phyloP scores from a whole-genome alignment of 805 yeast species.

The Yarrowia sp. region DNA sequence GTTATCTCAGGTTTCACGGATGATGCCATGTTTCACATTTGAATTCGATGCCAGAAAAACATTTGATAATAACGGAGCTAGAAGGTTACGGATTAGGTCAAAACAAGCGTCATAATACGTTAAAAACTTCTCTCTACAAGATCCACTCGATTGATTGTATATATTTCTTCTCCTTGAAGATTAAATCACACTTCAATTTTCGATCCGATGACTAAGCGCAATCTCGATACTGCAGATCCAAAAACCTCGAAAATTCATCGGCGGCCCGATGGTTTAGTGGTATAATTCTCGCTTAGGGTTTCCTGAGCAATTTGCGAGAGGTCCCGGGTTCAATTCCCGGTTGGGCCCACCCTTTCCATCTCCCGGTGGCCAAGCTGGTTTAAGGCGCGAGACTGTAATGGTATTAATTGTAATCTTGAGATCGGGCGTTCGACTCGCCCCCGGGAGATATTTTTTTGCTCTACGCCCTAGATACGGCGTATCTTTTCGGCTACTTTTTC shows the following conservation, averaged over 20 bases:
- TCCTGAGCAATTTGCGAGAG: constrained; percentile 38
- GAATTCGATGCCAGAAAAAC: too few relatives aligned
- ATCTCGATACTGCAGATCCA: too few relatives aligned
- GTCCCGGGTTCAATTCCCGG: constrained; percentile 40
- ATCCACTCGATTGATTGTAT: too few relatives aligned
- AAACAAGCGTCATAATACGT: too few relatives aligned
- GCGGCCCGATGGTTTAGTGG: constrained; percentile 39
- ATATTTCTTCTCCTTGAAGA: too few relatives aligned
- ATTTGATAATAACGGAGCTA: too few relatives aligned
- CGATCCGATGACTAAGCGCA: too few relatives aligned
- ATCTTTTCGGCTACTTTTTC: background rate
- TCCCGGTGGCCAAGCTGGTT: constrained; percentile 40
- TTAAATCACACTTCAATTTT: too few relatives aligned
- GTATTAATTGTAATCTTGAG: constrained; percentile 37
- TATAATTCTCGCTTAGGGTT: constrained; percentile 39
- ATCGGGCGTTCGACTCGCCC: constrained; percentile 40
- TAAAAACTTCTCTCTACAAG: too few relatives aligned
- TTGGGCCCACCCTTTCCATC: constrained; percentile 24
- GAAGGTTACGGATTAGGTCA: too few relatives aligned
- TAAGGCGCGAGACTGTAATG: constrained; percentile 39
- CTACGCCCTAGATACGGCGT: background rate
- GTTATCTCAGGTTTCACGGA: background rate
- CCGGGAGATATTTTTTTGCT: constrained; percentile 31
- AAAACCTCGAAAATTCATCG: background rate
- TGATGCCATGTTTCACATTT: constrained; percentile 5